Evolutionary conservation across 2,329 filamentous ascomycete genomes (phyloP).

Genomic region (Beauveria rudraprayagi): DNA sequence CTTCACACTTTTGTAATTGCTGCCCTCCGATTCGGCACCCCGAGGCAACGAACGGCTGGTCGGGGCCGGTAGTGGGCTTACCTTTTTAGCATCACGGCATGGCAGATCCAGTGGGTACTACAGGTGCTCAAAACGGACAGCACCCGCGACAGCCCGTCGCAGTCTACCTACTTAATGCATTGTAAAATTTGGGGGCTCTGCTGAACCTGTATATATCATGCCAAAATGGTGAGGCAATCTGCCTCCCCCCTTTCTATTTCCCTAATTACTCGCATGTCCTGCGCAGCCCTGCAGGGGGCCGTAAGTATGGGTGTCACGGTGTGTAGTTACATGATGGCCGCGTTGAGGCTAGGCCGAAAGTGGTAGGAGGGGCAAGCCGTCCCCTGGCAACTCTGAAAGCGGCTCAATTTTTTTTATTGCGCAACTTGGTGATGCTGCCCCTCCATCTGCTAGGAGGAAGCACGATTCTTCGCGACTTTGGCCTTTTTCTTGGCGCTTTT

Average conservation of each 20-base stretch:
- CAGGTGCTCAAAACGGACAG: not conserved
- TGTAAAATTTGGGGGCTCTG: not conserved
- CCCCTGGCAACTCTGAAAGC: slow-evolving; percentile 5
- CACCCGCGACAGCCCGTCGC: not conserved
- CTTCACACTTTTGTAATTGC: not conserved
- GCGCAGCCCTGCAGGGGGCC: not conserved
- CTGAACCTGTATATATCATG: not conserved
- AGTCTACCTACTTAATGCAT: not conserved
- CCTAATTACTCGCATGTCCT: not conserved
- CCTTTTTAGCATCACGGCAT: not conserved
- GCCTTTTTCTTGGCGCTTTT: not conserved
- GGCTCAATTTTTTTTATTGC: slow-evolving; percentile 17
- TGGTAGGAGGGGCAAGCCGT: slow-evolving; percentile 25
- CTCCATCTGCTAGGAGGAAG: not conserved
- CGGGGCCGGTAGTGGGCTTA: not conserved
- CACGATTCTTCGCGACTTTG: not conserved
- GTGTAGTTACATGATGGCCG: not conserved
- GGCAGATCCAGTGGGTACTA: not conserved
- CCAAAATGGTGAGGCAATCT: not conserved
- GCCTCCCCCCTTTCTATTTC: too few relatives aligned
- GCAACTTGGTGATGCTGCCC: slow-evolving; percentile 6
- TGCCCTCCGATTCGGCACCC: not conserved
- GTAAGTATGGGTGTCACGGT: not conserved
- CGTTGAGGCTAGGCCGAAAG: slow-evolving; percentile 15
- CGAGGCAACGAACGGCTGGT: not conserved